Evolutionary conservation across 2,329 filamentous ascomycete species (phyloP), one percentile per base, ranked within the genome.

Genomic region (Corniculantispora saksenae): DNA sequence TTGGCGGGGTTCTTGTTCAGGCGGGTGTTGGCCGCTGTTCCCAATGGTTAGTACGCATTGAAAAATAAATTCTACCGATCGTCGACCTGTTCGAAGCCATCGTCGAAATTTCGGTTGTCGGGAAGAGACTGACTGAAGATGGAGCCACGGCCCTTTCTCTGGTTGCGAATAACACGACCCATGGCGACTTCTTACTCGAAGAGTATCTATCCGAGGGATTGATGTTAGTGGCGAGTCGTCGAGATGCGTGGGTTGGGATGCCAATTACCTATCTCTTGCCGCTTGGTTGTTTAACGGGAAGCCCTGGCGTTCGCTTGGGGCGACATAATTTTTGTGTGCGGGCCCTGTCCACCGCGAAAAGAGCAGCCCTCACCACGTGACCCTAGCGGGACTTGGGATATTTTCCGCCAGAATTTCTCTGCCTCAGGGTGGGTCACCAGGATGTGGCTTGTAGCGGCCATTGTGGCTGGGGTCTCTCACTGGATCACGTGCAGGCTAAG

Each of bases 1-100:
- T 97, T 91, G 79, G 94, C 82, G 67, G 79, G 79, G 66, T 79
- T 79, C 89, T 98, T 97, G 87, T 95, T 94, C 79, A 98, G 89
- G 83, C 91, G 91, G 83, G 91, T 93, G 84, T 91, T 87, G 82
- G 90, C 89, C 83, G 88, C 89, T 91, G 77, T 72, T 66, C 68
- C 69, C 62, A 61, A 62, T 66, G 56, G 71, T 79, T 69, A 79
- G 77, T 71, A 74, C 69, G 47, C 25, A 32, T 61, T 45, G 32
- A 43, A 29, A 27, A n/a, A 21, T 19, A 64, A 3, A 43, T 23
- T 58, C 35, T 29, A 54, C 47, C 35, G 38, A 58, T 67, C 63
- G 69, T 66, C 61, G 63, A 62, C 58, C n/a, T 62, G 61, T 66
- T 58, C 53, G 66, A 60, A 27, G 61, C 38, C 51, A 54, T 62